Percentiles rank a stretch among this genome's conserved stretches.
phyloP scores from a whole-genome alignment of 148 eudicot genomes.

The Spergularia marina region DNA sequence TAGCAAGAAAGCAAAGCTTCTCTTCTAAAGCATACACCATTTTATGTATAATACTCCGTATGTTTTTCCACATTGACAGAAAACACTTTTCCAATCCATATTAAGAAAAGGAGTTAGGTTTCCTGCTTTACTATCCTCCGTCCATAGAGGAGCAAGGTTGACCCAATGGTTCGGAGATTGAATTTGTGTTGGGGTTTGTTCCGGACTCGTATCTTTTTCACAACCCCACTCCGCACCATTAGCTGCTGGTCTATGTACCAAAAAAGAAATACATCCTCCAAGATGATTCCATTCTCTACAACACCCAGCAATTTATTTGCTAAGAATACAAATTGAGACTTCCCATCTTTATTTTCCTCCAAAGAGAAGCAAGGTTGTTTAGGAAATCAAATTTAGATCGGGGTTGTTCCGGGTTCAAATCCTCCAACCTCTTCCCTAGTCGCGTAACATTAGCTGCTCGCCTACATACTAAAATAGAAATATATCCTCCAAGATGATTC shows the following conservation, averaged over 20 bases:
- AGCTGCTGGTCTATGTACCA: no score
- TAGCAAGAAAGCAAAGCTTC: background rate
- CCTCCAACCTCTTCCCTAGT: background rate
- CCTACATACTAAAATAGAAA: no score
- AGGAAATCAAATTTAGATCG: no score
- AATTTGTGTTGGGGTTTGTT: no score
- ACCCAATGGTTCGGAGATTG: no score
- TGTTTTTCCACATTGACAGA: background rate
- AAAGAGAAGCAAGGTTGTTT: no score
- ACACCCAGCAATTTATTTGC: background rate
- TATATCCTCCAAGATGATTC: background rate
- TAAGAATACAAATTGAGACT: constrained; percentile 2
- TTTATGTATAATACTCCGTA: background rate
- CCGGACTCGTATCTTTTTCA: no score
- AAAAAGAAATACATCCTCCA: background rate
- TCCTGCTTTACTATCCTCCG: background rate
- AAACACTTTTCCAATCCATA: background rate
- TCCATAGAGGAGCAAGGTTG: no score
- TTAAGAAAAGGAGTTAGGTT: background rate
- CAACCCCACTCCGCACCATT: no score
- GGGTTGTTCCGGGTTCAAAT: no score
- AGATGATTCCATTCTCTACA: background rate
- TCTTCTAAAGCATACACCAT: background rate
- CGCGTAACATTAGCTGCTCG: no score
- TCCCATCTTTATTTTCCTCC: background rate